phyloP scores from a whole-genome alignment of 208 protist genomes.

The Trypanosoma lewisi region DNA sequence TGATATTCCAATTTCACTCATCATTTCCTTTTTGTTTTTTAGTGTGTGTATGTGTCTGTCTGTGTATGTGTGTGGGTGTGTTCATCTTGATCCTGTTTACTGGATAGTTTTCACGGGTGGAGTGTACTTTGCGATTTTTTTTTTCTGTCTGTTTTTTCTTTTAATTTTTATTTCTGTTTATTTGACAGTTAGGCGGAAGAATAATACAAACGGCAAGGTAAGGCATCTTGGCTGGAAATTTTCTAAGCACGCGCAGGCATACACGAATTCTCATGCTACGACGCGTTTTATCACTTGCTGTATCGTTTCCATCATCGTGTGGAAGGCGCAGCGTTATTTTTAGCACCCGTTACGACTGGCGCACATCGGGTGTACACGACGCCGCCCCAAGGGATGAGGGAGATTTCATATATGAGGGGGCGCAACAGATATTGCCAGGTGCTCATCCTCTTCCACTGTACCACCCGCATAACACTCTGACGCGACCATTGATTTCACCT shows the following conservation, averaged over 20 bases:
- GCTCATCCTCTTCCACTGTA: slow-evolving; percentile 83
- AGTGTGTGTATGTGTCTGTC: slow-evolving; percentile 3
- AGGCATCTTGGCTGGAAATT: too few relatives aligned
- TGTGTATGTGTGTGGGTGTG: not conserved
- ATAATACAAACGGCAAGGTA: too few relatives aligned
- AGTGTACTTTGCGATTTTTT: too few relatives aligned
- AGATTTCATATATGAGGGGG: slow-evolving; percentile 77
- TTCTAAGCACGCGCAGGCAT: too few relatives aligned
- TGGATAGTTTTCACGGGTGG: too few relatives aligned
- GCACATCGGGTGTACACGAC: slow-evolving; percentile 80
- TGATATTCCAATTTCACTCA: too few relatives aligned
- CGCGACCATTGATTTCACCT: slow-evolving; percentile 75
- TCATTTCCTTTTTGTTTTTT: slow-evolving; percentile 17
- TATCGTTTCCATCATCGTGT: not conserved
- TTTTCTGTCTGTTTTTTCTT: not conserved
- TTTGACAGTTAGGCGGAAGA: too few relatives aligned
- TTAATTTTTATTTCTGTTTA: too few relatives aligned
- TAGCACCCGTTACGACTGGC: slow-evolving; percentile 66
- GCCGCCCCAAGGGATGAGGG: slow-evolving; percentile 69
- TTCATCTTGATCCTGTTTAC: not conserved
- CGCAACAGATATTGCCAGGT: slow-evolving; percentile 67
- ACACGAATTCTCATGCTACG: slow-evolving; percentile 2
- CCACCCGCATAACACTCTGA: slow-evolving; percentile 70
- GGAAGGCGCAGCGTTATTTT: slow-evolving; percentile 38
- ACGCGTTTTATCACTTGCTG: slow-evolving; percentile 3